Evolutionary conservation across 495 filamentous ascomycete genomes (phyloP).

Genomic region (Tuber borchii): DNA sequence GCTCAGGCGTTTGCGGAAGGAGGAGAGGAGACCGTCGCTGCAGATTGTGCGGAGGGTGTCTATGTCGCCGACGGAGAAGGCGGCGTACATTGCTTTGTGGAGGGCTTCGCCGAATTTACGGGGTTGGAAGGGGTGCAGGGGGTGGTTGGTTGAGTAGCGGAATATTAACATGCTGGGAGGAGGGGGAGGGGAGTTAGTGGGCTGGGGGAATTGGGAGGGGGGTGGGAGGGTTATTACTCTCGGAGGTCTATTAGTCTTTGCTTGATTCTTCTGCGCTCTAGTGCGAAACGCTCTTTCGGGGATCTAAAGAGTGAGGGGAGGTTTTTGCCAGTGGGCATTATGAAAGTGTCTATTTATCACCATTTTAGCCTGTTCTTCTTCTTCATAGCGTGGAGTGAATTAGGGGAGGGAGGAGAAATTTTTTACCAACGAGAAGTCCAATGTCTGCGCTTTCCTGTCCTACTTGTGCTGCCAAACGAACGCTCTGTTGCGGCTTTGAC

Average conservation of each 20-base stretch:
- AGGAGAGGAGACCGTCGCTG: constrained; percentile 53
- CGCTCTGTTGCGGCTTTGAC: constrained; percentile 45
- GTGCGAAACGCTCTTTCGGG: constrained; percentile 45
- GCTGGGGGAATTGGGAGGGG: background rate
- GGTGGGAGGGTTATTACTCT: constrained; percentile 43
- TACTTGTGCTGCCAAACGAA: constrained; percentile 43
- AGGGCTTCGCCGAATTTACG: constrained; percentile 50
- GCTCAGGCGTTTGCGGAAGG: constrained; percentile 54
- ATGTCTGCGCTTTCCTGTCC: constrained; percentile 48
- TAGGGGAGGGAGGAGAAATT: too few relatives aligned
- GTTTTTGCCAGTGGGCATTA: constrained; percentile 54
- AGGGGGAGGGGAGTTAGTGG: constrained; percentile 3
- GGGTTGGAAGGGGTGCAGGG: constrained; percentile 44
- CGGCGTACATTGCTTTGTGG: constrained; percentile 63
- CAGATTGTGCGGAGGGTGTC: constrained; percentile 54
- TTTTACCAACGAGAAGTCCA: constrained; percentile 49
- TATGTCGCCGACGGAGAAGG: constrained; percentile 63
- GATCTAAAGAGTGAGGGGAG: constrained; percentile 52
- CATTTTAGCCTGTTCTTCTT: constrained; percentile 16
- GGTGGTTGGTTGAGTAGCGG: constrained; percentile 47
- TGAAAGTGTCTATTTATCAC: constrained; percentile 50
- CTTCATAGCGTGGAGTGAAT: constrained; percentile 1
- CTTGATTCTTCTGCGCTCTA: constrained; percentile 51
- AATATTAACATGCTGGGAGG: constrained; percentile 37
- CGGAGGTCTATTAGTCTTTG: constrained; percentile 43